These are phyloP conservation scores for Mycosphaerella arachidis DNA, from an alignment of 2,329 filamentous ascomycete genomes.

Conservation along the genomic window DNA sequence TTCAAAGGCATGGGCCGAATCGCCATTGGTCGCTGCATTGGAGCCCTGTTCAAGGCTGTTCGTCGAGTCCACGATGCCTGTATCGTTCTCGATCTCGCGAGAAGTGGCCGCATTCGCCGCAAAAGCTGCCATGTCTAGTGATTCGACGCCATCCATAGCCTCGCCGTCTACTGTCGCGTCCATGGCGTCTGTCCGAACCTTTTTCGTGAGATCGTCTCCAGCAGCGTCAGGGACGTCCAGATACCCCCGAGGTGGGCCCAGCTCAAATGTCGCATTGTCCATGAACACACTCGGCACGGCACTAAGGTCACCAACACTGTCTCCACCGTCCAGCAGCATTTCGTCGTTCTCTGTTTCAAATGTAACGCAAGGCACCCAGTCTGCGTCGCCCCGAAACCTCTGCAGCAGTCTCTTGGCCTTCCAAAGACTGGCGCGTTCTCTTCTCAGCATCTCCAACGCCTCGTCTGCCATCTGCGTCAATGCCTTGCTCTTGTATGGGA, in stretches of 20 bases:
- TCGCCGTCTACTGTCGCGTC: constrained; percentile 12
- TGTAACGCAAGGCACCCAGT: constrained; percentile 55
- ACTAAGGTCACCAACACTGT: constrained; percentile 14
- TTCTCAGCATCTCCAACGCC: constrained; percentile 65
- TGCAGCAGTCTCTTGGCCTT: constrained; percentile 70
- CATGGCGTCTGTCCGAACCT: constrained; percentile 2
- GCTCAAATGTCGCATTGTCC: constrained; percentile 13
- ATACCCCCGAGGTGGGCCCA: constrained; percentile 6
- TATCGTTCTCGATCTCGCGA: not conserved
- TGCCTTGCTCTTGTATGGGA: constrained; percentile 69
- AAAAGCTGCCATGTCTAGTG: constrained; percentile 7
- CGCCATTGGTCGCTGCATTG: not conserved
- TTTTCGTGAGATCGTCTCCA: constrained; percentile 10
- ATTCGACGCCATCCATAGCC: constrained; percentile 27
- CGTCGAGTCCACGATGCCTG: not conserved
- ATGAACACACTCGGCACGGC: constrained; percentile 21
- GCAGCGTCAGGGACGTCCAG: constrained; percentile 3
- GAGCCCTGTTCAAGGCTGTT: not conserved
- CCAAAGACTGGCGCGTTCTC: constrained; percentile 69
- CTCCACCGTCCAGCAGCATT: constrained; percentile 28
- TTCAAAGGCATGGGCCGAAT: not conserved
- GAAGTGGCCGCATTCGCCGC: constrained; percentile 1
- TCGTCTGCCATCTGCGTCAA: constrained; percentile 67
- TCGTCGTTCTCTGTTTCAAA: constrained; percentile 50
- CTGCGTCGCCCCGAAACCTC: constrained; percentile 68